Percentiles rank a stretch among this genome's conserved stretches.
phyloP scores from a whole-genome alignment of 495 filamentous ascomycete species.

The Penicillium steckii region DNA sequence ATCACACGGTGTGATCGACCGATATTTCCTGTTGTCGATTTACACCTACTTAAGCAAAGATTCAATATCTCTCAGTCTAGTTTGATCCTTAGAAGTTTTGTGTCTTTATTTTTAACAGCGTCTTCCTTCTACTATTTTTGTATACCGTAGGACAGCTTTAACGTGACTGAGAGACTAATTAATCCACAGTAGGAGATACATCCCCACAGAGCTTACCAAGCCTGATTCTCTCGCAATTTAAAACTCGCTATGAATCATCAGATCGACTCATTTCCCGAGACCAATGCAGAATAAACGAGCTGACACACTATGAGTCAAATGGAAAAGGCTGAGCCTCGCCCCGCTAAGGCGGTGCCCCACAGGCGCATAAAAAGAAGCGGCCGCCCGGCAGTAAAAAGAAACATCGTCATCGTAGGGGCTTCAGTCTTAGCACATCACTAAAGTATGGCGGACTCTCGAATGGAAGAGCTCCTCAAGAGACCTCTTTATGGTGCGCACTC shows the following conservation, averaged over 20 bases:
- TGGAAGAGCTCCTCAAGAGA: conserved; percentile 57
- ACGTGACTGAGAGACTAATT: too few species aligned
- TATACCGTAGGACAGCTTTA: too few species aligned
- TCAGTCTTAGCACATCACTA: conserved; percentile 1
- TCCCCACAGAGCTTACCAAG: too few species aligned
- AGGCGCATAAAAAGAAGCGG: not conserved
- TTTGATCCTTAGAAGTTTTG: too few species aligned
- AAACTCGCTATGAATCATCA: not conserved
- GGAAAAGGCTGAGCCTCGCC: not conserved
- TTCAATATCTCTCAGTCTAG: too few species aligned
- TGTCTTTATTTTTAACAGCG: too few species aligned
- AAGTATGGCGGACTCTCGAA: conserved; percentile 20
- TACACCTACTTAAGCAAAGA: too few species aligned
- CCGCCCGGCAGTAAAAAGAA: conserved; percentile 2
- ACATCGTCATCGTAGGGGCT: conserved; percentile 24
- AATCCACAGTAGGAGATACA: too few species aligned
- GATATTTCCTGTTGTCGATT: too few species aligned
- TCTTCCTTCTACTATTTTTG: too few species aligned
- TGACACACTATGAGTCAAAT: not conserved
- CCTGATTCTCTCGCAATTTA: too few species aligned
- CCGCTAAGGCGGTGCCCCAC: not conserved
- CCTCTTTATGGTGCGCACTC: conserved; percentile 56
- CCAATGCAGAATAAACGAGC: not conserved
- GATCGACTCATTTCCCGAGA: not conserved
- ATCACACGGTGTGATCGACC: too few species aligned